Evolutionary conservation across 2,329 filamentous ascomycete genomes (phyloP).

Genomic region (Cladosporium sp.): DNA sequence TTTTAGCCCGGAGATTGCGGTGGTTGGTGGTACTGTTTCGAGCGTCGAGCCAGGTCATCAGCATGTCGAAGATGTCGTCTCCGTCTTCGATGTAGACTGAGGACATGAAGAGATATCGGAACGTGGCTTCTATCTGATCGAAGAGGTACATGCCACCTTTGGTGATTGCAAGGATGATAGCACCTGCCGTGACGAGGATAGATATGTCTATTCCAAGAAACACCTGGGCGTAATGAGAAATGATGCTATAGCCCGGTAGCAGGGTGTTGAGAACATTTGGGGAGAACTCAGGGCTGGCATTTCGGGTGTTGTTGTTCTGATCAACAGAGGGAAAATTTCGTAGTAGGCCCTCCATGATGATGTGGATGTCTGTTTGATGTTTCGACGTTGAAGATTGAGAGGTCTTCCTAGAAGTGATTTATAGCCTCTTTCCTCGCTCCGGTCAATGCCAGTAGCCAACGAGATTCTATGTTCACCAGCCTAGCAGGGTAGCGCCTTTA

Average conservation of each 20-base stretch:
- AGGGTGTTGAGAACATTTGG: conserved; percentile 46
- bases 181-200: conserved; percentile 40
- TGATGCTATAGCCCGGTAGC: conserved; percentile 48
- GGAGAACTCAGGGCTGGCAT: conserved; percentile 34
- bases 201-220: conserved; percentile 47
- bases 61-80: conserved; percentile 40
- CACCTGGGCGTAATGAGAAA: conserved; percentile 41
- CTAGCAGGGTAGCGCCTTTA: no score
- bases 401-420: no score
- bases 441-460: no score
- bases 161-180: conserved; percentile 39
- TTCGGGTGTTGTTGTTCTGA: background rate
- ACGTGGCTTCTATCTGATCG: conserved; percentile 26
- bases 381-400: no score
- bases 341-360: no score
- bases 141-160: conserved; percentile 38
- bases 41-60: conserved; percentile 42
- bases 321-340: no score
- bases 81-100: conserved; percentile 42
- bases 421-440: no score
- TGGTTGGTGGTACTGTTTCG: conserved; percentile 36
- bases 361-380: no score
- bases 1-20: conserved; percentile 38
- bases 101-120: conserved; percentile 38
- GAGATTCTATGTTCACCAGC: no score